Conservation (phyloP, 352 stramenopile species). For the Phytophthora idaei region DNA sequence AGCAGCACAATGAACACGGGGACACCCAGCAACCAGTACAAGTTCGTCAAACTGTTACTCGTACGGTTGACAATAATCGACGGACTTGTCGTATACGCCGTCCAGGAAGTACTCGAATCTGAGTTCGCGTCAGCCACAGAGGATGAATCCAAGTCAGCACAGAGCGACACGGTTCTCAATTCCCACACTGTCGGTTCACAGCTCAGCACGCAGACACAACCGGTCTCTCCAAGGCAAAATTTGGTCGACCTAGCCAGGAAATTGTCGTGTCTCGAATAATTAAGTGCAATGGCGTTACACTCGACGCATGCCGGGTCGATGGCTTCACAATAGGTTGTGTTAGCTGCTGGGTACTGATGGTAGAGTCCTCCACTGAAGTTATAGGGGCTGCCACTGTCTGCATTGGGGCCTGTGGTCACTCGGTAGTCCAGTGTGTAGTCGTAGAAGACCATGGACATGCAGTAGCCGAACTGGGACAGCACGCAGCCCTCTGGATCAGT, state of each 20-base stretch:
- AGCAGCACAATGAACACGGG: conserved; percentile 24
- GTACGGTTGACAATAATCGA: conserved; percentile 24
- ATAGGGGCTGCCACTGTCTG: conserved; percentile 44
- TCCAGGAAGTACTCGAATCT: conserved; percentile 17
- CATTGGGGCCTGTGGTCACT: conserved; percentile 32
- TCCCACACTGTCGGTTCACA: conserved; percentile 46
- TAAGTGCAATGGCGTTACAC: conserved; percentile 47
- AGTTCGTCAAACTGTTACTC: conserved; percentile 12
- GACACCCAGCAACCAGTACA: conserved; percentile 28
- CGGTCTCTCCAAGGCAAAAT: conserved; percentile 44
- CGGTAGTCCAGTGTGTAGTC: conserved; percentile 45
- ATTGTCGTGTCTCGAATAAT: conserved; percentile 43
- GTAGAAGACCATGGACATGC: conserved; percentile 56
- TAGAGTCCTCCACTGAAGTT: conserved; percentile 50
- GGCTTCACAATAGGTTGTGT: conserved; percentile 58
- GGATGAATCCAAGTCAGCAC: conserved; percentile 22
- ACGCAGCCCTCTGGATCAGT: conserved; percentile 49
- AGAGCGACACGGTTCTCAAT: conserved; percentile 22
- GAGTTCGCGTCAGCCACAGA: conserved; percentile 1
- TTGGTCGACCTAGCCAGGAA: conserved; percentile 56
- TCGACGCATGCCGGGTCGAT: conserved; percentile 46
- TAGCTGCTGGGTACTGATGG: conserved; percentile 50
- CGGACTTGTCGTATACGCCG: conserved; percentile 22
- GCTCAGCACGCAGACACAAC: conserved; percentile 59
- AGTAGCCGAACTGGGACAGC: conserved; percentile 48